A percentile compares a stretch with the other conserved stretches of the same genome.
Conservation (phyloP, 306 rosid genomes). For the Sechiopsis laciniata region DNA sequence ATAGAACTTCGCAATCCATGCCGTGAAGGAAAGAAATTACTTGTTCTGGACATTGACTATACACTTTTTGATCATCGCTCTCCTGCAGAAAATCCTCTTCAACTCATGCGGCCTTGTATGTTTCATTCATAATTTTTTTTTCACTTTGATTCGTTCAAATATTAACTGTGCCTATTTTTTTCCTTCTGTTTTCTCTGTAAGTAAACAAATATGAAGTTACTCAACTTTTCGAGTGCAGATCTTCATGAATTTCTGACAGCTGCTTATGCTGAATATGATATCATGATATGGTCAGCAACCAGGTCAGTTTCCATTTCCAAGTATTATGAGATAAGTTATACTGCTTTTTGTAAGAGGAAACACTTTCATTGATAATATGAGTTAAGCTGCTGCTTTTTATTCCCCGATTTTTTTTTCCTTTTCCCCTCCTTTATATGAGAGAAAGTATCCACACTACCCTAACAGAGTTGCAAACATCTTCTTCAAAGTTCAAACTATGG, state of each 20-base stretch:
- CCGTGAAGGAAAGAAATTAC: constrained; percentile 85
- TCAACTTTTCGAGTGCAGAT: constrained; percentile 38
- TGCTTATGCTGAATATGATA: constrained; percentile 76
- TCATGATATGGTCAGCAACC: constrained; percentile 99
- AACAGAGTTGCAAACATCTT: not conserved
- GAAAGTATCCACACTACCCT: not conserved
- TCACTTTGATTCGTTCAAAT: constrained; percentile 2
- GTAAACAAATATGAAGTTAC: constrained; percentile 1
- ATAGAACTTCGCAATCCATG: constrained; percentile 69
- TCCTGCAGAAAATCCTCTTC: constrained; percentile 88
- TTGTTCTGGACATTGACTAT: constrained; percentile 91
- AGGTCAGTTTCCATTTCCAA: constrained; percentile 39
- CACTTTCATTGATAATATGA: too few species aligned
- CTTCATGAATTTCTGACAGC: constrained; percentile 93
- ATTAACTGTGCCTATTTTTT: not conserved
- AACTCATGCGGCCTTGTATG: constrained; percentile 93
- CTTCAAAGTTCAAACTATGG: not conserved
- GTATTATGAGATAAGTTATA: not conserved
- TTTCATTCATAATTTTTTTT: not conserved
- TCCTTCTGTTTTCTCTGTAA: not conserved
- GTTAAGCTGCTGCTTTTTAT: too few species aligned
- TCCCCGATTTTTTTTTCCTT: too few species aligned
- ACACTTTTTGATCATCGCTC: constrained; percentile 95
- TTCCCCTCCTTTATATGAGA: not conserved
- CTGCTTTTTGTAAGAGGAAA: not conserved